Evolutionary conservation across 2,329 filamentous ascomycete genomes (phyloP).

Genomic region (Ophiostoma triangulosporum): DNA sequence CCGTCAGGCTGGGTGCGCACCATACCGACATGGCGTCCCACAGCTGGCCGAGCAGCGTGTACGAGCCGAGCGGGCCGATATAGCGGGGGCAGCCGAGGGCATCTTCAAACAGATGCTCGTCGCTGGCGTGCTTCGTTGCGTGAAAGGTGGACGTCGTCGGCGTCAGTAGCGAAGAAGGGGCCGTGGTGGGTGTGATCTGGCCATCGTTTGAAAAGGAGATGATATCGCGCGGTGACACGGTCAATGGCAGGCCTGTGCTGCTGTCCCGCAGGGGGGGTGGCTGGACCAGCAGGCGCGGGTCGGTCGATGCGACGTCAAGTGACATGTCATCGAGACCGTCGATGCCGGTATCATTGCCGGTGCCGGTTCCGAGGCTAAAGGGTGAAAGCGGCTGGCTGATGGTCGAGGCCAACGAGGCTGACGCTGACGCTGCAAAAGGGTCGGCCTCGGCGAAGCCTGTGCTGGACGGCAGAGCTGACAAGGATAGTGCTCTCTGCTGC

Average conservation of each 20-base stretch:
- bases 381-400: not conserved
- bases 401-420: not conserved
- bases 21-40: slow-evolving; percentile 10
- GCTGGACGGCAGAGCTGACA: not conserved
- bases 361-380: not conserved
- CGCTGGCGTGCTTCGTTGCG: slow-evolving; percentile 1
- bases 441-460: not conserved
- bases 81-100: slow-evolving; percentile 10
- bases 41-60: slow-evolving; percentile 11
- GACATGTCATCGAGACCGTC: not conserved
- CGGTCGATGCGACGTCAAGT: not conserved
- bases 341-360: not conserved
- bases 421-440: not conserved
- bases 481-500: not conserved
- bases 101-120: slow-evolving; percentile 11
- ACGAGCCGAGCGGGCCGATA: slow-evolving; percentile 12
- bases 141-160: not conserved
- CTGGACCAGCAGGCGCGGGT: not conserved
- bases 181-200: not conserved
- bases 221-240: not conserved
- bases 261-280: not conserved
- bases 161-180: not conserved
- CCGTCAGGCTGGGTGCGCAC: not conserved
- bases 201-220: not conserved
- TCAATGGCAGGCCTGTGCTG: not conserved